phyloP scores from a whole-genome alignment of 208 protist species.

The Zelonia costaricensis region DNA sequence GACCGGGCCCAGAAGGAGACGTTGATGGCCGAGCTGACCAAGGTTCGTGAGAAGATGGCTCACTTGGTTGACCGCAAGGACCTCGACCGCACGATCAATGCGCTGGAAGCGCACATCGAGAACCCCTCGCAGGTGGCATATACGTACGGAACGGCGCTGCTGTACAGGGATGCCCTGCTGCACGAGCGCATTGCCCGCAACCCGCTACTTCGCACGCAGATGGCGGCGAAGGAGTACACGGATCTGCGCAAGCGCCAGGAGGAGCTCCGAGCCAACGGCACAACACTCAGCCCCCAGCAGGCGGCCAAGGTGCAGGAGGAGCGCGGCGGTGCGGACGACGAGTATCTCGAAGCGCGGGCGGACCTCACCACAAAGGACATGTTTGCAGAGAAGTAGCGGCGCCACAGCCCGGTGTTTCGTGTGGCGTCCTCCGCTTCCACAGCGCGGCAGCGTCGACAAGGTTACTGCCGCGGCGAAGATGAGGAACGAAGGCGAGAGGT shows the following conservation, averaged over 20 bases:
- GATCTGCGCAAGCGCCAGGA: conserved; percentile 57
- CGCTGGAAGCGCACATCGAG: conserved; percentile 59
- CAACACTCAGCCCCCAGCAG: conserved; percentile 57
- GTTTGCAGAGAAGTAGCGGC: conserved; percentile 31
- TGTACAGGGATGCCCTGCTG: conserved; percentile 64
- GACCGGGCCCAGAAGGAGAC: conserved; percentile 55
- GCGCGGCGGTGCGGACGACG: conserved; percentile 33
- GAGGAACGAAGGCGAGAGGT: no score
- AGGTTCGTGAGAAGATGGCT: conserved; percentile 80
- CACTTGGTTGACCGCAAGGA: conserved; percentile 78
- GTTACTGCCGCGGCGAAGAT: no score
- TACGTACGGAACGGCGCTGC: conserved; percentile 74
- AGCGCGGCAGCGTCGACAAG: no score
- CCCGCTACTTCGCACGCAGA: conserved; percentile 61
- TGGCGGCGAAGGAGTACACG: conserved; percentile 72
- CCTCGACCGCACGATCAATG: conserved; percentile 78
- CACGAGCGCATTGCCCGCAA: conserved; percentile 66
- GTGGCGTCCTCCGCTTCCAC: background rate
- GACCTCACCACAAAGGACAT: conserved; percentile 59
- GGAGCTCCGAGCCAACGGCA: conserved; percentile 45
- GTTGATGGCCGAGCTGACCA: conserved; percentile 71
- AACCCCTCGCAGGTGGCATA: conserved; percentile 63
- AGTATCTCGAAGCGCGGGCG: conserved; percentile 42
- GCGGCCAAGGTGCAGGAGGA: conserved; percentile 52
- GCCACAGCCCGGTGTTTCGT: background rate